Base-by-base conservation (phyloP, 176 grass and related monocot species). In the Dendrocalamus sinicus region DNA sequence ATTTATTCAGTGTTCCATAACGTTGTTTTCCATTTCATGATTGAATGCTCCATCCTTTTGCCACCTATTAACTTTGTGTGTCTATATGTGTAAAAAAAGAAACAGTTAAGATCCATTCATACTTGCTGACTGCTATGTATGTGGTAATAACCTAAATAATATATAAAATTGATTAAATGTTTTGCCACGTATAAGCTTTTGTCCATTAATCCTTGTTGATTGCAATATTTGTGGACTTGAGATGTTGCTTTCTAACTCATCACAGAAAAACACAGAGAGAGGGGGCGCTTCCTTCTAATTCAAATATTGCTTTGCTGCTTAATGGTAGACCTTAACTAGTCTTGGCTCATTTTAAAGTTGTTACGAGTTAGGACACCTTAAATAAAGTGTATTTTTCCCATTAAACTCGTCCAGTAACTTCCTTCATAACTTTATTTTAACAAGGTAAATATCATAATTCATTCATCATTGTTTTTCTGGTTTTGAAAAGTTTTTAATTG, bases 381-480 rank as follows among this genome's bases (percentile, higher is more conserved):
- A 72, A n/a, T 22, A 59, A 59, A 89, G 63, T 84, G 48, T 48
- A 65, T 45, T 67, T 70, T 72, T 75, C 70, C 62, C 8, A 50
- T 70, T 58, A 66, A 51, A 73, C 35, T 58, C 20, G 8, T 78
- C 16, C 32, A 47, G 11, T 47, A 26, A 67, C 47, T 76, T 69
- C 23, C 45, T 67, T 84, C 6, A 39, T 67, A 73, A 11, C 10
- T 28, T 70, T 68, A 66, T 54, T 45, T 65, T 82, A 47, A 35
- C 46, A 81, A 28, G 13, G 55, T 32, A 76, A 61, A 59, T 88
- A 44, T 70, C 55, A 43, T 85, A 70, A 61, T 23, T 40, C 35
- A 83, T 77, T 22, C 41, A 26, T 45, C 62, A 75, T 85, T 74
- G 17, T 15, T 26, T 57, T 81, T 76, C 40, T 54, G 20, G 51